A percentile compares a stretch with the other conserved stretches of the same genome.
phyloP scores from a whole-genome alignment of 2,329 filamentous ascomycete genomes.

The Fonsecaea multimorphosa region DNA sequence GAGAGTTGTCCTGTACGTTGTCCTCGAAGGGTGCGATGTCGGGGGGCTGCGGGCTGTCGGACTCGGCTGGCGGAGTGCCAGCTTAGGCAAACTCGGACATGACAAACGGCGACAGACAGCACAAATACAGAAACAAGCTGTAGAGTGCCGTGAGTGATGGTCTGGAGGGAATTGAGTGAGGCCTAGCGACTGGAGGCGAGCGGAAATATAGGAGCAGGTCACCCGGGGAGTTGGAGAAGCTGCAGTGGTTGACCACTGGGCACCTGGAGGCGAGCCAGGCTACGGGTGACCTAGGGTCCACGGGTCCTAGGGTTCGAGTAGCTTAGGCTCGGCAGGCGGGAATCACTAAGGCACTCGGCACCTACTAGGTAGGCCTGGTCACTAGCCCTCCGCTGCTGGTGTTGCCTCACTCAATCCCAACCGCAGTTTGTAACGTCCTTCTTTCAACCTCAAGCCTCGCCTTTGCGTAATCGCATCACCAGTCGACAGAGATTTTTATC shows the following conservation, averaged over 20 bases:
- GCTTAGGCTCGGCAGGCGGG: conserved; percentile 10
- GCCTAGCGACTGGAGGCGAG: neutral
- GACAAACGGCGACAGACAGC: neutral
- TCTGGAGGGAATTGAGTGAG: conserved; percentile 3
- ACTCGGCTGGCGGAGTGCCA: conserved; percentile 22
- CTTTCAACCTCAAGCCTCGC: conserved; percentile 37
- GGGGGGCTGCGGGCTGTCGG: neutral
- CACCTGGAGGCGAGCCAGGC: too few species aligned
- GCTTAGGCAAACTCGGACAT: conserved; percentile 20
- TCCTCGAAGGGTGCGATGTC: conserved; percentile 3
- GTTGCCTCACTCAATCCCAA: conserved; percentile 7
- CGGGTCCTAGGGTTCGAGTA: neutral
- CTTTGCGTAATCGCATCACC: conserved; percentile 30
- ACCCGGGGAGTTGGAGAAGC: conserved; percentile 9
- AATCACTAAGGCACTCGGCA: conserved; percentile 9
- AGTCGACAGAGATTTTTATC: conserved; percentile 33
- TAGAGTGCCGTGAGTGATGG: neutral
- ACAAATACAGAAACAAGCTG: neutral
- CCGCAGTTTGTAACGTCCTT: conserved; percentile 17
- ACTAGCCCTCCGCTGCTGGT: neutral
- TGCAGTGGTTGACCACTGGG: too few species aligned
- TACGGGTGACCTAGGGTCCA: too few species aligned
- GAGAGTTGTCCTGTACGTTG: neutral
- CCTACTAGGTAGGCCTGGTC: too few species aligned
- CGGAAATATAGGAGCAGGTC: conserved; percentile 5